phyloP scores from a whole-genome alignment of 306 rosid species.

The Vicia sativa region DNA sequence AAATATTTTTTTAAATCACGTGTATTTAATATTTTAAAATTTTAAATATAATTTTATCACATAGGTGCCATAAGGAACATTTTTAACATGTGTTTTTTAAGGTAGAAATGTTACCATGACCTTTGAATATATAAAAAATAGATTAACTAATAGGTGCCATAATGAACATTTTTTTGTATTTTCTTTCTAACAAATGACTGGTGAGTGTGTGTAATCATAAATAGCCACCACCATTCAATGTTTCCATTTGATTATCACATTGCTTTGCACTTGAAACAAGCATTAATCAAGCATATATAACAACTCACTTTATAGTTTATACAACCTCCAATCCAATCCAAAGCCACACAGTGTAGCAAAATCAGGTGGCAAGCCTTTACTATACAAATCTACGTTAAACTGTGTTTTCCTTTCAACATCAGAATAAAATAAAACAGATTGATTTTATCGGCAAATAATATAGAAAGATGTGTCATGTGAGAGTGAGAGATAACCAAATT shows the following conservation, averaged over 20 bases:
- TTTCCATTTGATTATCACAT: conserved; percentile 46
- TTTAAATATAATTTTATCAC: too few relatives aligned
- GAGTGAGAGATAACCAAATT: background rate
- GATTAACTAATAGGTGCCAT: background rate
- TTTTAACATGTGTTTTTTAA: too few relatives aligned
- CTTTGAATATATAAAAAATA: too few relatives aligned
- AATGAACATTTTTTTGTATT: conserved; percentile 25
- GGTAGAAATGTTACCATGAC: too few relatives aligned
- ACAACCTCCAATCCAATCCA: conserved; percentile 37
- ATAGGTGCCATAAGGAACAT: too few relatives aligned
- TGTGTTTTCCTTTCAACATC: background rate
- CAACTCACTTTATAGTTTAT: conserved; percentile 30
- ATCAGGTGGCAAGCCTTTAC: conserved; percentile 2
- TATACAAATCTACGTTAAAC: background rate
- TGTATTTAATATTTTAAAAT: too few relatives aligned
- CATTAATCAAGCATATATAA: conserved; percentile 36
- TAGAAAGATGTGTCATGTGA: background rate
- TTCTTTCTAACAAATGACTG: conserved; percentile 30
- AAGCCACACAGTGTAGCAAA: conserved; percentile 22
- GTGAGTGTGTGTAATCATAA: conserved; percentile 47
- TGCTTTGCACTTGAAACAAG: conserved; percentile 52
- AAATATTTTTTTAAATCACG: too few relatives aligned
- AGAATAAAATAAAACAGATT: background rate
- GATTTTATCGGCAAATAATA: background rate
- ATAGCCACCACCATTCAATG: conserved; percentile 44